Percentiles rank a stretch among this genome's conserved stretches.
phyloP scores from a whole-genome alignment of 225 moss, liverwort and hornwort species.

The Marchantia paleacea region DNA sequence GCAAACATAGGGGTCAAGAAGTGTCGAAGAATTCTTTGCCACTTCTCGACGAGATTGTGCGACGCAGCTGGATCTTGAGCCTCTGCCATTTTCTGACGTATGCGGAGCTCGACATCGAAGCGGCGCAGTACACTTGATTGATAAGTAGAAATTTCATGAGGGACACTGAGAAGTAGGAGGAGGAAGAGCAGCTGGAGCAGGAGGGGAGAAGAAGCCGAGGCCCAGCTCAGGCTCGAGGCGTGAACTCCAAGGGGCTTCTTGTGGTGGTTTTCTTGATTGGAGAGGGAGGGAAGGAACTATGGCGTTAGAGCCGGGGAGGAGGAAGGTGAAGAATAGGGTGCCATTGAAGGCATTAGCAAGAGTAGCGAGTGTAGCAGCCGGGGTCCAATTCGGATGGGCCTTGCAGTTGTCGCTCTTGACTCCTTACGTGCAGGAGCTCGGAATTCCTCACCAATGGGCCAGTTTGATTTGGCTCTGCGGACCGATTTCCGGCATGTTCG shows the following conservation, averaged over 20 bases:
- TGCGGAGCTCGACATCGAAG: neutral
- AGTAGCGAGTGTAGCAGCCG: slow-evolving; percentile 72
- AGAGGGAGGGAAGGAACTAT: neutral
- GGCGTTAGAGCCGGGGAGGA: slow-evolving; percentile 24
- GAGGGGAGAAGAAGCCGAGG: neutral
- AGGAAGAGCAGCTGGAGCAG: neutral
- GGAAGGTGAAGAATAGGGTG: slow-evolving; percentile 46
- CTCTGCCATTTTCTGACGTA: neutral
- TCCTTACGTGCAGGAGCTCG: slow-evolving; percentile 92
- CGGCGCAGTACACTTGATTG: neutral
- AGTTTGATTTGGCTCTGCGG: slow-evolving; percentile 95
- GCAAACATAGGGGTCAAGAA: neutral
- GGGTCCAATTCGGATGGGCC: slow-evolving; percentile 87
- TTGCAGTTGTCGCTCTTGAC: slow-evolving; percentile 81
- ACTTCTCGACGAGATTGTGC: neutral
- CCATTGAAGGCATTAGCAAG: slow-evolving; percentile 44
- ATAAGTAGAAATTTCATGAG: neutral
- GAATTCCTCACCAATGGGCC: slow-evolving; percentile 86
- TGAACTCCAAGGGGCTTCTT: neutral
- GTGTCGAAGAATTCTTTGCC: neutral
- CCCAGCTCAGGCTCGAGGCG: neutral
- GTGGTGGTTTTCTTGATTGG: neutral
- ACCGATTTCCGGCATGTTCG: slow-evolving; percentile 85
- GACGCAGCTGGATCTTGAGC: neutral
- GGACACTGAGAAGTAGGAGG: neutral